Conservation (phyloP, 768 basidiomycete genomes). For the Amyloporia xantha region DNA sequence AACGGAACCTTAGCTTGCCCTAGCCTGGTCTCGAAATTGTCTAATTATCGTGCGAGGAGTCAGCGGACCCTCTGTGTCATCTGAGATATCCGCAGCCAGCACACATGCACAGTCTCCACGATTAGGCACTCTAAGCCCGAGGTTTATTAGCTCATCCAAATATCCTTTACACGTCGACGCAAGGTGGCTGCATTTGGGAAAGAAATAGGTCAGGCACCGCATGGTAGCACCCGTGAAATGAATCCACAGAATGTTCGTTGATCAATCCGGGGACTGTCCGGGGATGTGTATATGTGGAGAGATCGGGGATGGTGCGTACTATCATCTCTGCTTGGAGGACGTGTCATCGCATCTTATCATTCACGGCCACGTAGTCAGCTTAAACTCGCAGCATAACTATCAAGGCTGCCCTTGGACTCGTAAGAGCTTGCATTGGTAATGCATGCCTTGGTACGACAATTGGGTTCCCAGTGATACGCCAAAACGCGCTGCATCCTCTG, state of each 20-base stretch:
- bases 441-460: no score
- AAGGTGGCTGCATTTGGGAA: background rate
- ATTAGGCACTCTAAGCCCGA: background rate
- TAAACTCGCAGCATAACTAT: no score
- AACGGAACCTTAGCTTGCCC: background rate
- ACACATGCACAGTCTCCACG: background rate
- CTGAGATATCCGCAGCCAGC: background rate
- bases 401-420: no score
- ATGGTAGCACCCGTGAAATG: background rate
- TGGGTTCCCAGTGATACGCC: no score
- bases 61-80: no score
- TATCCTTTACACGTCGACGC: background rate
- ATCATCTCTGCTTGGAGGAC: background rate
- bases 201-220: background rate
- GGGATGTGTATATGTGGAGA: background rate
- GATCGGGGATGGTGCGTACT: background rate
- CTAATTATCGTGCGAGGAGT: background rate
- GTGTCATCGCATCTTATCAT: background rate
- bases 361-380: background rate
- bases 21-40: background rate
- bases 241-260: background rate
- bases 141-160: background rate
- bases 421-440: no score
- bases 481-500: background rate
- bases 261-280: background rate